phyloP scores from a whole-genome alignment of 179 eudicot genomes.

The Dionaea muscipula region DNA sequence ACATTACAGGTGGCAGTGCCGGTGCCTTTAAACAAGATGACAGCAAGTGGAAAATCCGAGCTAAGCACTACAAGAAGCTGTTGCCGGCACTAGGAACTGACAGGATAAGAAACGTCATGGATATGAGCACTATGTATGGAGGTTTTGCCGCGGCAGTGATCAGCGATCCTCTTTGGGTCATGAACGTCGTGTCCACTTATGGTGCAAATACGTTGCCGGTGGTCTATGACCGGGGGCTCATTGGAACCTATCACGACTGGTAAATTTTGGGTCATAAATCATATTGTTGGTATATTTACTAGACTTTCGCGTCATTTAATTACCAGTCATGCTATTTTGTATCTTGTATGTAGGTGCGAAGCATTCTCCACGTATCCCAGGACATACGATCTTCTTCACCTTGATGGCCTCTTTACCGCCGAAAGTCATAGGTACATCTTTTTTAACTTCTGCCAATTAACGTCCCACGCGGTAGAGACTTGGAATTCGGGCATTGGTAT shows the following conservation, averaged over 20 bases:
- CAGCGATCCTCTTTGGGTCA: conserved; percentile 79
- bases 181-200: conserved; percentile 85
- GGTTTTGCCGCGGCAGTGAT: conserved; percentile 61
- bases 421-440: conserved; percentile 69
- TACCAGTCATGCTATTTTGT: too few species aligned
- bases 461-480: background rate
- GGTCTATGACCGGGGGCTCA: conserved; percentile 79
- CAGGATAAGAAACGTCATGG: conserved; percentile 75
- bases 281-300: too few species aligned
- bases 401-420: conserved; percentile 63
- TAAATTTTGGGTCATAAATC: conserved; percentile 12
- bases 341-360: conserved; percentile 51
- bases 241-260: conserved; percentile 87
- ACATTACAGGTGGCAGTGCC: conserved; percentile 43
- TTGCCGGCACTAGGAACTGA: conserved; percentile 53
- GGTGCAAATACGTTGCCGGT: conserved; percentile 52
- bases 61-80: conserved; percentile 63
- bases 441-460: background rate
- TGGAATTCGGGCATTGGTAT: background rate
- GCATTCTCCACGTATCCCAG: conserved; percentile 92
- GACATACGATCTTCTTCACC: conserved; percentile 75
- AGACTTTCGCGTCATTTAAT: background rate
- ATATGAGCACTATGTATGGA: conserved; percentile 75
- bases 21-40: conserved; percentile 51
- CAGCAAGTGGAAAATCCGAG: conserved; percentile 56